phyloP scores from a whole-genome alignment of 768 basidiomycete species.

The Xanthoconium stramineum region DNA sequence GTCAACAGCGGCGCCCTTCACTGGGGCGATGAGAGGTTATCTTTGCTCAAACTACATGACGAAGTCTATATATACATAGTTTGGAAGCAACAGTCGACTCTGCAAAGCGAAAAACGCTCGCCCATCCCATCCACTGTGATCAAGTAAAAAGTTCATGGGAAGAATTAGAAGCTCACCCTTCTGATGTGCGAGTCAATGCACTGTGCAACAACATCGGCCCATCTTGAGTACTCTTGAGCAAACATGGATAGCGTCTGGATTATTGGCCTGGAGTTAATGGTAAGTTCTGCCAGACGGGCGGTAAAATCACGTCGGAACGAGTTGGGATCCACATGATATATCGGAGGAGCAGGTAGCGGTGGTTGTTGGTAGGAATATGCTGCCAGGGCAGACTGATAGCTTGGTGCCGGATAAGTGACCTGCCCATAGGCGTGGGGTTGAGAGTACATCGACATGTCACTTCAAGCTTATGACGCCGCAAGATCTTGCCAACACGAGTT shows the following conservation, averaged over 20 bases:
- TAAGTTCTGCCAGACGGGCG: slow-evolving; percentile 72
- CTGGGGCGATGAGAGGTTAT: slow-evolving; percentile 33
- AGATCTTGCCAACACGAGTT: slow-evolving; percentile 31
- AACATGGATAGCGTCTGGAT: slow-evolving; percentile 92
- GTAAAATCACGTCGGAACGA: slow-evolving; percentile 78
- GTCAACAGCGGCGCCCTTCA: slow-evolving; percentile 31
- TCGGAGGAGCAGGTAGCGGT: slow-evolving; percentile 38
- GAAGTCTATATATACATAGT: slow-evolving; percentile 44
- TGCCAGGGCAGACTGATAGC: slow-evolving; percentile 43
- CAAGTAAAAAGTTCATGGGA: slow-evolving; percentile 23
- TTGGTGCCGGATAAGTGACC: slow-evolving; percentile 47
- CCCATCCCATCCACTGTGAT: slow-evolving; percentile 27
- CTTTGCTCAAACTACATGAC: slow-evolving; percentile 43
- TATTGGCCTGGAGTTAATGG: slow-evolving; percentile 91
- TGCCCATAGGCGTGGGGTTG: slow-evolving; percentile 59
- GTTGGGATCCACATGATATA: slow-evolving; percentile 59
- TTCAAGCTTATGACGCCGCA: slow-evolving; percentile 36
- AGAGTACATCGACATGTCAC: slow-evolving; percentile 62
- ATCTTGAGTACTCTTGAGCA: slow-evolving; percentile 82
- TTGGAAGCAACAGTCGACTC: slow-evolving; percentile 27
- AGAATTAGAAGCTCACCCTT: slow-evolving; percentile 64
- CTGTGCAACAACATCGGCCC: slow-evolving; percentile 74
- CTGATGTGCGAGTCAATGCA: slow-evolving; percentile 84
- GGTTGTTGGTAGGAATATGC: slow-evolving; percentile 48
- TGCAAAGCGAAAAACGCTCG: slow-evolving; percentile 23